Base-by-base conservation (phyloP, 257 asterid genomes). In the Solanum sejunctum region DNA sequence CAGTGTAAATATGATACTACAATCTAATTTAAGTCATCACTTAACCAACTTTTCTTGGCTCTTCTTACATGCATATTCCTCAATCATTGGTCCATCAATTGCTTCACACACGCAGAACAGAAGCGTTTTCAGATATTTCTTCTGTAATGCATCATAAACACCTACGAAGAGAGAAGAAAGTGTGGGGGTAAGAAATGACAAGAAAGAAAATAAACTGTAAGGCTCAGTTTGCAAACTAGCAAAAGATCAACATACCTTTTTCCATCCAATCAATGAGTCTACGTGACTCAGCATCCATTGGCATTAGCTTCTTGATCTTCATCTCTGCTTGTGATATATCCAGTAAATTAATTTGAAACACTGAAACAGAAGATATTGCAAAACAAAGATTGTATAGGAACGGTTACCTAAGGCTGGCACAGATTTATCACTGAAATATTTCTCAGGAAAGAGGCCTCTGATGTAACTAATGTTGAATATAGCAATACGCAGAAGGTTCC, bases 261-360 rank as follows among this genome's bases (percentile, higher is more conserved):
- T 95, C 99, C 98, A 96, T 95, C 98, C 98, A 95, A 84, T 95
- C 99, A 87, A 96, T 92, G 75, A 96, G 94, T 85, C 99, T 89
- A 71, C 99, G 98, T 32, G 99, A 94, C 88, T 96, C 99, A 70
- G 95, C 95, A 92, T 95, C 99, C 95, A 96, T 88, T 55, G 99
- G 99, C 98, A 95, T 93, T 57, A 96, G 99, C 92, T 96, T 96
- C 91, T 96, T 96, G 67, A 96, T 93, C 93, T 96, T 96, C 98
- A 96, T 94, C 85, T 95, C 98, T 95, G 91, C 85, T 82, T 52
- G 66, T 73, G 83, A 69, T 71, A 54, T 60, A 52, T 75, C 75
- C 49, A 83, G 86, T 69, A 66, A 83, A 69, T 56, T 72, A 82
- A 86, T 88, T 66, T 71, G 84, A 32, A 18, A 81, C 60, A 69